A percentile compares a stretch with the other conserved stretches of the same genome.
phyloP scores from a whole-genome alignment of 2,329 filamentous ascomycete species.

The Fusarium goolgardi region DNA sequence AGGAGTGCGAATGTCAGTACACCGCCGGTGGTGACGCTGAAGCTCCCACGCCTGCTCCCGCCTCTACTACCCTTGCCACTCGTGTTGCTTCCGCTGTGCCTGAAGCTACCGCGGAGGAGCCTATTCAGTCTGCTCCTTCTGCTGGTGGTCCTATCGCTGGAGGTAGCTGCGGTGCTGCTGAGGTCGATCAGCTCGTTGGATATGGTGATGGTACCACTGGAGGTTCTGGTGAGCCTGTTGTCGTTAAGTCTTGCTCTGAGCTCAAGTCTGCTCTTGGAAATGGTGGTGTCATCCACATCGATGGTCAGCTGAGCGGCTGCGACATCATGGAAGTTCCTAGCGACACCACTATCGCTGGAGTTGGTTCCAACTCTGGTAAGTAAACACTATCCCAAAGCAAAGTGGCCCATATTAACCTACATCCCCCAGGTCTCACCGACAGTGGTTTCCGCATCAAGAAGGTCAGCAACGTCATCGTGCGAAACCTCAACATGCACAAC shows the following conservation, averaged over 20 bases:
- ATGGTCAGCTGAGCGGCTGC: slow-evolving; percentile 55
- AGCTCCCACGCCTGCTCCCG: slow-evolving; percentile 15
- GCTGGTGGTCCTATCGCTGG: slow-evolving; percentile 15
- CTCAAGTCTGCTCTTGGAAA: slow-evolving; percentile 53
- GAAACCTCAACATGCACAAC: slow-evolving; percentile 61
- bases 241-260: slow-evolving; percentile 58
- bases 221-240: slow-evolving; percentile 57
- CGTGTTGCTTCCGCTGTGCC: slow-evolving; percentile 21
- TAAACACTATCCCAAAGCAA: neutral
- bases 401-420: neutral
- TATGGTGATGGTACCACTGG: slow-evolving; percentile 58
- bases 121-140: neutral
- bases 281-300: slow-evolving; percentile 58
- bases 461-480: slow-evolving; percentile 62
- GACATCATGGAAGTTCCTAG: slow-evolving; percentile 57
- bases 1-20: slow-evolving; percentile 50
- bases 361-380: slow-evolving; percentile 54
- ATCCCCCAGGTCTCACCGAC: slow-evolving; percentile 46
- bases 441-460: slow-evolving; percentile 59
- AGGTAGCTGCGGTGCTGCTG: slow-evolving; percentile 34
- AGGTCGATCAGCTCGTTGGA: slow-evolving; percentile 38
- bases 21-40: slow-evolving; percentile 36
- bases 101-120: slow-evolving; percentile 1
- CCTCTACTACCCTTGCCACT: slow-evolving; percentile 35
- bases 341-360: slow-evolving; percentile 63